Base-by-base conservation (phyloP, 208 protist genomes). In the Leishmania guyanensis region DNA sequence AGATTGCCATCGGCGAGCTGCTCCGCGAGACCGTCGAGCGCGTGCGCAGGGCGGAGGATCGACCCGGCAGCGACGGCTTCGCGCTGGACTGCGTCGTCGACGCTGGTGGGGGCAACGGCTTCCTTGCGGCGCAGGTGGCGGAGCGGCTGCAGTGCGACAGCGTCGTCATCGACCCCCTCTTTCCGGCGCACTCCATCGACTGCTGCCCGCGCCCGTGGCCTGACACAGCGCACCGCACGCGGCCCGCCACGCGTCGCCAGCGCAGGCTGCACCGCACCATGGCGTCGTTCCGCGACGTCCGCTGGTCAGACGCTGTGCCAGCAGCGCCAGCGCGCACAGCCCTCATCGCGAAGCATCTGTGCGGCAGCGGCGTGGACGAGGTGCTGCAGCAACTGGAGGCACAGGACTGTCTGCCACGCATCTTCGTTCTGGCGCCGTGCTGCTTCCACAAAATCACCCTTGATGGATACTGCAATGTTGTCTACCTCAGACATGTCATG, bases 301-400 rank as follows among this genome's bases (percentile, higher is more conserved):
- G 81, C 64, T 94, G 90, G 90, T 53, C 65, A 22, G n/a, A 58
- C n/a, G 89, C 84, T 58, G 78, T 91, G n/a, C 69, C 64, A 20
- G 88, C 78, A 0, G 76, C 79, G 26, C 89, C 91, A 66, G 62
- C 79, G 39, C 82, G 80, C 39, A 90, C 77, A 58, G 90, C 86
- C 10, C 79, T 95, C 66, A 84, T 95, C 58, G 92, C 93, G 33
- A 97, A 97, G 83, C 93, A 97, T 74, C 89, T 97, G 39, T 97
- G 93, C 75, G 93, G 93, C 33, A 94, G 88, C 51, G 88, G 88
- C 75, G 88, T 95, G 54, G 93, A 95, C 77, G 85, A 90, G 77
- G 94, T 91, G 70, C 79, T 97, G 54, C 79, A 66, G 16, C 88
- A 92, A 66, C 82, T 95, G 58, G 85, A 90, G 29, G 58, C 64